phyloP scores from a whole-genome alignment of 208 protist genomes.

The Tritrichomonas musculus region DNA sequence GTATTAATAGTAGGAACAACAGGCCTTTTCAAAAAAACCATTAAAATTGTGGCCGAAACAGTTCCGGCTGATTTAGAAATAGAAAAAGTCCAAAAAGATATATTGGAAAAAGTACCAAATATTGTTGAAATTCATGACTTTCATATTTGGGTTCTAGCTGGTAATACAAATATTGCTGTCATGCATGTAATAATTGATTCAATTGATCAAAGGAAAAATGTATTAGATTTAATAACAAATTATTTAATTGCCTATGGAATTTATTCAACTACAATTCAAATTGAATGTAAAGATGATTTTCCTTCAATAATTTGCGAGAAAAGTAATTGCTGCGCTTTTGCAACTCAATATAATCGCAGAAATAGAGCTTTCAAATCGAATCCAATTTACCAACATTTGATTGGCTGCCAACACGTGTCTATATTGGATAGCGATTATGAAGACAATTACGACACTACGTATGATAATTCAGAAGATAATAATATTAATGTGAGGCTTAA shows the following conservation, averaged over 20 bases:
- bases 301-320: too few relatives aligned
- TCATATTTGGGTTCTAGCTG: slow-evolving; percentile 46
- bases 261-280: slow-evolving; percentile 24
- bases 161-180: slow-evolving; percentile 34
- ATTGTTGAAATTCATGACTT: slow-evolving; percentile 47
- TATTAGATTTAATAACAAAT: background rate
- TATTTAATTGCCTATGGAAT: background rate
- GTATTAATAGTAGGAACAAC: slow-evolving; percentile 34
- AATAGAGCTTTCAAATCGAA: background rate
- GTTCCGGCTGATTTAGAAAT: slow-evolving; percentile 32
- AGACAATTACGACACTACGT: too few relatives aligned
- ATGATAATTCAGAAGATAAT: too few relatives aligned
- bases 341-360: too few relatives aligned
- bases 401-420: background rate
- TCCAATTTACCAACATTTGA: background rate
- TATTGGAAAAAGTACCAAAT: slow-evolving; percentile 13
- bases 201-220: background rate
- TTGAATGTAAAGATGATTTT: background rate
- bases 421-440: too few relatives aligned
- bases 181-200: slow-evolving; percentile 41
- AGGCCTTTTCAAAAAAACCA: background rate
- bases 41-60: slow-evolving; percentile 36
- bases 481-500: too few relatives aligned
- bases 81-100: background rate
- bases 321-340: too few relatives aligned